Conservation (phyloP, 2,329 filamentous ascomycete species). For the Grosmannia clavigera region DNA sequence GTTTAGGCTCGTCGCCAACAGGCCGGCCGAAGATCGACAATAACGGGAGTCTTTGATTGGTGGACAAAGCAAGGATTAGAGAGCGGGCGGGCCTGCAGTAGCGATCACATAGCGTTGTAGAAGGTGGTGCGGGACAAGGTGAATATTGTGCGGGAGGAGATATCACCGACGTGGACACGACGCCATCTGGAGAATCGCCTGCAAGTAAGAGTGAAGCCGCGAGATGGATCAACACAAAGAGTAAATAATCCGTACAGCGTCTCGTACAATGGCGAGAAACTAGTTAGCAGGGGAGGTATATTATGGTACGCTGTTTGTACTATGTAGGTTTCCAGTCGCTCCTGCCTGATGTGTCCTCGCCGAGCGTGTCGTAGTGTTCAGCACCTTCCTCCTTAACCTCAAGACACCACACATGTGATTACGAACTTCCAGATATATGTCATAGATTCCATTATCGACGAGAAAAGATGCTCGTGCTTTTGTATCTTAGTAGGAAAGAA, state of each 20-base stretch:
- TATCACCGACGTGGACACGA: neutral
- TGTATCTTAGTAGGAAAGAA: neutral
- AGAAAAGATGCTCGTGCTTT: neutral
- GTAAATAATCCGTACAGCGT: too few relatives aligned
- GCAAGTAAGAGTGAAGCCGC: neutral
- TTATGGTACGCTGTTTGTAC: neutral
- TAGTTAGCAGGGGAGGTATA: neutral
- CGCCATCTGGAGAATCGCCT: neutral
- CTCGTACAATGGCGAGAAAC: neutral
- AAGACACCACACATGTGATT: neutral
- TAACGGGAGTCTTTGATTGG: neutral
- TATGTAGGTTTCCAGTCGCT: neutral
- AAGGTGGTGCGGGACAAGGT: slow-evolving; percentile 1
- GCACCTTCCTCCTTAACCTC: neutral
- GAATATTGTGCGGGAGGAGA: neutral
- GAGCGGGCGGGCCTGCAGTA: slow-evolving; percentile 8
- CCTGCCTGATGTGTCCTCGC: neutral
- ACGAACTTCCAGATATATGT: neutral
- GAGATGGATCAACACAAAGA: neutral
- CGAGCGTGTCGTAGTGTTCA: neutral
- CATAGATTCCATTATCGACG: neutral
- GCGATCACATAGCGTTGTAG: slow-evolving; percentile 4
- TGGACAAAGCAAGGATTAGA: neutral
- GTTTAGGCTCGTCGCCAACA: neutral
- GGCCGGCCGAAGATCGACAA: neutral